These are phyloP conservation scores for Umbilicus rupestris DNA, from an alignment of 164 flowering plant genomes.

Conservation along the genomic window DNA sequence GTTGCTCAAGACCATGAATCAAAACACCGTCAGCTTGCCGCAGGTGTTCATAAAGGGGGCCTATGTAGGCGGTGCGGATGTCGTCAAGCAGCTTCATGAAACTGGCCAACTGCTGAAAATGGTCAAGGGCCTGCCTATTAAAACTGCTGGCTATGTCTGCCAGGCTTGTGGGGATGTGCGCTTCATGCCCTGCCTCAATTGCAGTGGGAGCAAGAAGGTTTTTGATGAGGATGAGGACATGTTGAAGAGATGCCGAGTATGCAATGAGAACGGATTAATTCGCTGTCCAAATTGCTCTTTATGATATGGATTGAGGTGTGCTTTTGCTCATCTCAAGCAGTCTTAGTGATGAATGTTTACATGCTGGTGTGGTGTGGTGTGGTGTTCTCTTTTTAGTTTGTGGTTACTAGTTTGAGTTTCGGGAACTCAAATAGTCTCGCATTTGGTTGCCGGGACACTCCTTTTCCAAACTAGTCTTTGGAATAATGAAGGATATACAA, in stretches of 20 bases:
- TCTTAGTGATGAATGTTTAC: neutral
- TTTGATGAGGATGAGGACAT: conserved; percentile 15
- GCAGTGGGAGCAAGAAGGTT: conserved; percentile 17
- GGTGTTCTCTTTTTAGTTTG: neutral
- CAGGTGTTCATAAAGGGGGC: conserved; percentile 17
- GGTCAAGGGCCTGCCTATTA: conserved; percentile 10
- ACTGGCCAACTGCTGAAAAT: conserved; percentile 13
- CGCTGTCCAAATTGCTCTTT: conserved; percentile 14
- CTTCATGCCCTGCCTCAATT: conserved; percentile 14
- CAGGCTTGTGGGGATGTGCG: conserved; percentile 18
- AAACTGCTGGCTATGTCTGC: conserved; percentile 12
- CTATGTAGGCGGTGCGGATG: conserved; percentile 15
- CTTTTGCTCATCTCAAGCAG: neutral
- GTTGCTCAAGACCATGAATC: conserved; percentile 9
- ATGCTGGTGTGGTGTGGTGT: neutral
- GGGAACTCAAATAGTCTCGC: neutral
- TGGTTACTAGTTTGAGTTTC: neutral
- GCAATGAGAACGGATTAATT: conserved; percentile 18
- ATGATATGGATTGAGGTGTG: neutral
- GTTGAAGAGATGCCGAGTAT: conserved; percentile 13
- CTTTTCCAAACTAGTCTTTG: neutral
- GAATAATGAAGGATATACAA: neutral
- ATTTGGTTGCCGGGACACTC: neutral
- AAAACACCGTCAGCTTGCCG: conserved; percentile 13
- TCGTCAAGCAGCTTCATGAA: conserved; percentile 14